Percentiles rank a stretch among this genome's conserved stretches.
Evolutionary conservation across 305 asterid genomes (phyloP).

Genomic region (Fraxinus baroniana): DNA sequence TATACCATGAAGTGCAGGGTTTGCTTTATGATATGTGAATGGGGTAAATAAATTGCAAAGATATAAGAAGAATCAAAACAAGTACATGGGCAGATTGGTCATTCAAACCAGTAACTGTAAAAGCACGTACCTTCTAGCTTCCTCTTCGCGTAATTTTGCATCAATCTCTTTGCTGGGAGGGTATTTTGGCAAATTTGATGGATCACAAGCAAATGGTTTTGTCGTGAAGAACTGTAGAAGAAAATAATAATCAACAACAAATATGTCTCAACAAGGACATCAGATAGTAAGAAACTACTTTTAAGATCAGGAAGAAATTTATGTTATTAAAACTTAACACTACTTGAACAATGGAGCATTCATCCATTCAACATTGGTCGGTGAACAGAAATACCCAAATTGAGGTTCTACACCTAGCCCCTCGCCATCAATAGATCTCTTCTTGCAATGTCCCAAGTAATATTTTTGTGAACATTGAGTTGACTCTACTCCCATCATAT

Average conservation of each 20-base stretch:
- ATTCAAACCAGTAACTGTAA: background rate
- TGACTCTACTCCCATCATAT: background rate
- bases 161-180: slow-evolving; percentile 84
- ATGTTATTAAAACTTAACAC: background rate
- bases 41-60: background rate
- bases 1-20: background rate
- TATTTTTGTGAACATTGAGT: background rate
- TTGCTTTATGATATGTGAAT: background rate
- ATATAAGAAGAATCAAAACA: background rate
- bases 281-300: background rate
- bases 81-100: background rate
- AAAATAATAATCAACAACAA: slow-evolving; percentile 7
- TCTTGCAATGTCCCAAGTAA: background rate
- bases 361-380: background rate
- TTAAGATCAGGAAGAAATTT: background rate
- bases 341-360: background rate
- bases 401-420: background rate
- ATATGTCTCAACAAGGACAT: background rate
- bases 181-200: slow-evolving; percentile 66
- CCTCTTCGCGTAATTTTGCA: slow-evolving; percentile 71
- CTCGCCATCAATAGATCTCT: background rate
- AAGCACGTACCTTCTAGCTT: slow-evolving; percentile 55
- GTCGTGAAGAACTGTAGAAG: slow-evolving; percentile 56
- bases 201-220: slow-evolving; percentile 65
- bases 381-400: background rate